A percentile compares a stretch with the other conserved stretches of the same genome.
Conservation (phyloP, 805 yeast genomes). For the Zygotorulaspora florentina region DNA sequence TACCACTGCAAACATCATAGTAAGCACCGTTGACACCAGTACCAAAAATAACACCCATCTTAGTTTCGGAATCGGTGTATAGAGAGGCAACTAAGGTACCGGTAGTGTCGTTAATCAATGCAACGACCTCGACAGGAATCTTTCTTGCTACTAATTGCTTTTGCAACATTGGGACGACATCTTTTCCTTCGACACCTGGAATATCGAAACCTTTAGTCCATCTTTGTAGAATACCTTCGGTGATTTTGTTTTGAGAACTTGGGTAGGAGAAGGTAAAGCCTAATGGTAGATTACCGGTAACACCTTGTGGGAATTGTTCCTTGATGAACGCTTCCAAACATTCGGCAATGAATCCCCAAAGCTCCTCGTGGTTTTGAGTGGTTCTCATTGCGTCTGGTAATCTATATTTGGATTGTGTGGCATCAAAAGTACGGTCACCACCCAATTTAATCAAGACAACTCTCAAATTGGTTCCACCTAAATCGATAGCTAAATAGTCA, state of each 20-base stretch:
- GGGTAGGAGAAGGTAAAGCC: conserved; percentile 97
- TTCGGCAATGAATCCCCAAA: conserved; percentile 84
- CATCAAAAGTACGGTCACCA: conserved; percentile 81
- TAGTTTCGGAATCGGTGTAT: conserved; percentile 82
- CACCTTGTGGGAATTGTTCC: conserved; percentile 67
- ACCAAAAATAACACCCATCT: conserved; percentile 95
- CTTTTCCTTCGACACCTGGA: conserved; percentile 87
- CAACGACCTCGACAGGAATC: conserved; percentile 82
- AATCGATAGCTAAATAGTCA: conserved; percentile 84
- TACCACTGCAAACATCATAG: conserved; percentile 66
- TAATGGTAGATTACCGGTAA: conserved; percentile 58
- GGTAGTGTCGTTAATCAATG: conserved; percentile 93
- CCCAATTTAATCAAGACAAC: conserved; percentile 81
- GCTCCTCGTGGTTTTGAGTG: conserved; percentile 60
- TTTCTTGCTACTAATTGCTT: conserved; percentile 56
- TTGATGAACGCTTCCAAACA: conserved; percentile 66
- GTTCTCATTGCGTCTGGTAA: conserved; percentile 77
- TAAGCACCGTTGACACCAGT: conserved; percentile 98
- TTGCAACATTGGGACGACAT: conserved; percentile 90
- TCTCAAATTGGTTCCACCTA: conserved; percentile 96
- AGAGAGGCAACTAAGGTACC: conserved; percentile 95
- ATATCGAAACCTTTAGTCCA: conserved; percentile 99
- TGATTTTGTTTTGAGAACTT: conserved; percentile 74
- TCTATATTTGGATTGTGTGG: conserved; percentile 79
- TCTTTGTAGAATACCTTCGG: conserved; percentile 82